Base-by-base conservation (phyloP, 768 basidiomycete genomes). In the Psilocybe cubensis region DNA sequence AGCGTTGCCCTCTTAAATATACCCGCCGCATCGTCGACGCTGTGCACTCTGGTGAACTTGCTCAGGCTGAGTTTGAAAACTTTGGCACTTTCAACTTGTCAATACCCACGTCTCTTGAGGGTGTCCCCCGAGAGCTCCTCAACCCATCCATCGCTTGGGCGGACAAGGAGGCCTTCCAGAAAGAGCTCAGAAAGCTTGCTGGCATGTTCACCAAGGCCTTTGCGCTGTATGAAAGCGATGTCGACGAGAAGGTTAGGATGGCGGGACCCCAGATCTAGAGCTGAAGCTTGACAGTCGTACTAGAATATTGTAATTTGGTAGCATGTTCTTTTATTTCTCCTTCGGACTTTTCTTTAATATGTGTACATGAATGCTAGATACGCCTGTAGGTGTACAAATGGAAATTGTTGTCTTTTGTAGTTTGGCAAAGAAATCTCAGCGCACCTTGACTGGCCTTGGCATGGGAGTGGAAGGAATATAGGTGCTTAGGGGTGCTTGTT, bases 11-110 rank as follows among this genome's bases (percentile, higher is more conserved):
- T 18, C 88, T 99, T 77, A 92, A 91, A 70, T 94, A 87, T 77
- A 98, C 97, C 45, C 93, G 96, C 54, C 88, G 89, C 57, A 98
- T 98, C 72, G 91, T 98, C 75, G 95, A 98, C 72, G 92, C 95
- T 38, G 94, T 98, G 68, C 97, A 98, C 80, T 89, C 91, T 56
- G 96, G 96, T 49, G 85, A 88, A 68, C 89, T 98, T 62, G 89
- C 88, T 71, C 83, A 88, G 69, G 89, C 91, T 62, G 88, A 95
- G 71, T 98, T 78, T 73, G 92, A 94, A 80, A 90, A 74, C 63
- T 95, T 94, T 69, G 84, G 76, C 56, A 83, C 84, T 56, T 99
- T 98, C 79, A 84, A 84, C 70, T 83, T 98, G 60, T 79, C 85
- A 62, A 86, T 98, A 72, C 96, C 97, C 40, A 96, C 86, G 42